Conservation (phyloP, 768 basidiomycete species). For the Mycena indigotica region DNA sequence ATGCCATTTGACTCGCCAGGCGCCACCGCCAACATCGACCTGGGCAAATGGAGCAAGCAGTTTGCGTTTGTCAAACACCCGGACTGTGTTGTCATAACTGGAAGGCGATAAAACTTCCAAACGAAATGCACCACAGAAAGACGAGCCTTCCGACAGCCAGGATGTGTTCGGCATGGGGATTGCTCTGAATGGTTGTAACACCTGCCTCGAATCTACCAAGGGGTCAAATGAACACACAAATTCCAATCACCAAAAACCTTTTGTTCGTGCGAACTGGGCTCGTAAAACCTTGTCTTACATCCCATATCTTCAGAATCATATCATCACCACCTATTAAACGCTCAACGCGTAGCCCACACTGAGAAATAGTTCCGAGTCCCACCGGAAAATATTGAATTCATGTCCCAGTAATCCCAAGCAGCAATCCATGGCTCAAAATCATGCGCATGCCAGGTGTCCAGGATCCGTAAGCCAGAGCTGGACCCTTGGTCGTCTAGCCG, state of each 20-base stretch:
- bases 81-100: conserved; percentile 84
- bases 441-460: conserved; percentile 80
- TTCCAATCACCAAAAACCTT: too few species aligned
- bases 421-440: conserved; percentile 95
- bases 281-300: conserved; percentile 64
- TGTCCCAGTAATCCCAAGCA: conserved; percentile 88
- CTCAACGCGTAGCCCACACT: neutral
- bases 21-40: conserved; percentile 83
- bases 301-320: conserved; percentile 88
- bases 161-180: conserved; percentile 77
- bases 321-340: conserved; percentile 89
- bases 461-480: conserved; percentile 40
- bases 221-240: too few species aligned
- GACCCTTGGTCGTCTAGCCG: conserved; percentile 44
- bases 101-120: neutral
- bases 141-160: conserved; percentile 83
- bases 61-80: conserved; percentile 81
- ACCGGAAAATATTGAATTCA: conserved; percentile 84
- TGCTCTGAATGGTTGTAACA: conserved; percentile 85
- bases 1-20: conserved; percentile 97
- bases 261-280: conserved; percentile 73
- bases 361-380: conserved; percentile 11
- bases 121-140: neutral
- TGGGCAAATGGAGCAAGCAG: conserved; percentile 56
- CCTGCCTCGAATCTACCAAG: conserved; percentile 86